Evolutionary conservation across 345 rosid genomes (phyloP).

Genomic region (Turritis glabra): DNA sequence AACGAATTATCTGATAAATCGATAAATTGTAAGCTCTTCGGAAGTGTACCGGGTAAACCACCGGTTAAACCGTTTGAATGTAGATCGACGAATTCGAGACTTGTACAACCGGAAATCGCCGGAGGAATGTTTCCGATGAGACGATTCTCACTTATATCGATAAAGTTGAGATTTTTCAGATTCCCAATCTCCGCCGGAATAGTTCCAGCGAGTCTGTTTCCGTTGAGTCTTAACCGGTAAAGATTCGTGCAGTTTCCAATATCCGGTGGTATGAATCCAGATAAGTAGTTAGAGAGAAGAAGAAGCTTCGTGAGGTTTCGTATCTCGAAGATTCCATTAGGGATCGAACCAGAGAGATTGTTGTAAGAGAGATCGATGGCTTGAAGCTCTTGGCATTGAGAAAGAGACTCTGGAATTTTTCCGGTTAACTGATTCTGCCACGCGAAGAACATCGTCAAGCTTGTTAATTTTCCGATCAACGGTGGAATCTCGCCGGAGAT

Average conservation of each 20-base stretch:
- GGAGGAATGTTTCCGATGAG: constrained; percentile 69
- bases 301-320: constrained; percentile 82
- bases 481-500: constrained; percentile 79
- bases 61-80: constrained; percentile 80
- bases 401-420: constrained; percentile 61
- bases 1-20: constrained; percentile 80
- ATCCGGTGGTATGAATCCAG: constrained; percentile 78
- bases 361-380: constrained; percentile 93
- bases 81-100: constrained; percentile 72
- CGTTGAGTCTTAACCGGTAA: constrained; percentile 63
- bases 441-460: constrained; percentile 81
- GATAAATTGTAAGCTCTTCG: constrained; percentile 60
- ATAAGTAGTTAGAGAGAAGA: constrained; percentile 70
- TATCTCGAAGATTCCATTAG: constrained; percentile 58
- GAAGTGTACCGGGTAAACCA: constrained; percentile 63
- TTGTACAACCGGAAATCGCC: constrained; percentile 56
- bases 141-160: constrained; percentile 70
- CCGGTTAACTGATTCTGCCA: constrained; percentile 92
- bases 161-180: constrained; percentile 63
- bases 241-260: constrained; percentile 79
- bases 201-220: constrained; percentile 69
- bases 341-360: constrained; percentile 70
- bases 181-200: constrained; percentile 79
- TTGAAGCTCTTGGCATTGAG: constrained; percentile 74
- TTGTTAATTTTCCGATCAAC: constrained; percentile 56